Conservation (phyloP, 1,284 basidiomycete genomes). For the Ceratobasidium sp. region DNA sequence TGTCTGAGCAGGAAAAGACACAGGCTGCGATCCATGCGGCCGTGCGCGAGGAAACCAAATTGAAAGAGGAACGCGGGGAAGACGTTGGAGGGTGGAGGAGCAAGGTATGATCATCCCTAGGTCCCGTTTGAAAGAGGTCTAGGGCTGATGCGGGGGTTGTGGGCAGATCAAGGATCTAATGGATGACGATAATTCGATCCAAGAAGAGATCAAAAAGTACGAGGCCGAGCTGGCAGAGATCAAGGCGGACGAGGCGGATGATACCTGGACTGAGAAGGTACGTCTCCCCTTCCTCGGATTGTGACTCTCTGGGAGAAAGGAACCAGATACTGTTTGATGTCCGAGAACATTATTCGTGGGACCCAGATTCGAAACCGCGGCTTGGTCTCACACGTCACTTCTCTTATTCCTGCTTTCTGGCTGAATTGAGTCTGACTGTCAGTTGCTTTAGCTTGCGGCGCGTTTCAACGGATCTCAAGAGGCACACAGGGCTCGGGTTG, state of each 20-base stretch:
- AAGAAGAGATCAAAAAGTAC: slow-evolving; percentile 28
- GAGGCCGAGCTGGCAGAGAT: slow-evolving; percentile 31
- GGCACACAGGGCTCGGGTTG: slow-evolving; percentile 5
- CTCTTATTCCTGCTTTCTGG: background rate
- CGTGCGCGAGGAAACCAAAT: slow-evolving; percentile 31
- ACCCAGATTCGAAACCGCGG: too few species aligned
- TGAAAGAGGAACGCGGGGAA: slow-evolving; percentile 30
- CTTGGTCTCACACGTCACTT: background rate
- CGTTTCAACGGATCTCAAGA: slow-evolving; percentile 30
- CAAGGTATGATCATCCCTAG: slow-evolving; percentile 10
- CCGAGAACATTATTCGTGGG: background rate
- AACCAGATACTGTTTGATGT: background rate
- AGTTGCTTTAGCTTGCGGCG: slow-evolving; percentile 17
- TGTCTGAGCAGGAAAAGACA: slow-evolving; percentile 10
- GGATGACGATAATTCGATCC: slow-evolving; percentile 14
- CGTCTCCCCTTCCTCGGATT: background rate
- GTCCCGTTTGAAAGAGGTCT: background rate
- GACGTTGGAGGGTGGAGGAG: slow-evolving; percentile 3
- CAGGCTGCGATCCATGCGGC: slow-evolving; percentile 26
- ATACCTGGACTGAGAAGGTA: slow-evolving; percentile 34
- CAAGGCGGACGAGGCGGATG: slow-evolving; percentile 29
- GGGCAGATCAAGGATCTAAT: slow-evolving; percentile 16
- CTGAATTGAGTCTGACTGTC: slow-evolving; percentile 2
- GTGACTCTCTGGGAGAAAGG: background rate
- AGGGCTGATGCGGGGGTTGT: background rate